A percentile compares a stretch with the other conserved stretches of the same genome.
Conservation (phyloP, 495 filamentous ascomycete genomes). For the Baudoinia panamericana region DNA sequence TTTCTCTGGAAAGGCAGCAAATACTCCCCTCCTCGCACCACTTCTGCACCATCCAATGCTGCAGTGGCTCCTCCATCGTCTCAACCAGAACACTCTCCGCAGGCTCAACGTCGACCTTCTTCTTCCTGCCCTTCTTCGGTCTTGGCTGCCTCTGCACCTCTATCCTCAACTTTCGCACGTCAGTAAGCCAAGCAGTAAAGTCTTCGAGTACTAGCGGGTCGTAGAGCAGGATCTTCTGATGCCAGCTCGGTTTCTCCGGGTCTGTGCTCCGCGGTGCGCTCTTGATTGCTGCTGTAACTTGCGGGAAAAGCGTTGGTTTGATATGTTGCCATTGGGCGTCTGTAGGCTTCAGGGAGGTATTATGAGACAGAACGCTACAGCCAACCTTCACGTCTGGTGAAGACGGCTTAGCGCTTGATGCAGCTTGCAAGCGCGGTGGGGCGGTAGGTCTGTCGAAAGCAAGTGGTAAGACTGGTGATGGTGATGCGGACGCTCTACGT, state of each 20-base stretch:
- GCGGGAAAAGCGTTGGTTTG: constrained; percentile 34
- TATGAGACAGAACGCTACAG: too few relatives aligned
- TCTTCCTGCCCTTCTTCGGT: constrained; percentile 11
- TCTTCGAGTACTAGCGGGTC: constrained; percentile 88
- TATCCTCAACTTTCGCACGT: constrained; percentile 41
- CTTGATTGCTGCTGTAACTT: constrained; percentile 55
- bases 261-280: constrained; percentile 38
- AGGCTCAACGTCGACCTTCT: constrained; percentile 15
- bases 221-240: constrained; percentile 88
- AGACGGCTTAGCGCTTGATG: neutral
- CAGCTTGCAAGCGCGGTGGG: neutral
- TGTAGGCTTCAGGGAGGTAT: constrained; percentile 2
- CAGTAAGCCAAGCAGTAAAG: constrained; percentile 70
- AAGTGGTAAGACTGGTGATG: constrained; percentile 10
- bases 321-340: constrained; percentile 17
- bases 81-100: constrained; percentile 21
- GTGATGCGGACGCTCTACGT: constrained; percentile 16
- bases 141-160: constrained; percentile 11
- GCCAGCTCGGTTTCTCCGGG: constrained; percentile 48
- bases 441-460: constrained; percentile 2
- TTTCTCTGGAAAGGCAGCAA: constrained; percentile 24
- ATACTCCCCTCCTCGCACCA: constrained; percentile 64
- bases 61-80: constrained; percentile 53
- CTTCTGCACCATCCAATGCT: constrained; percentile 46
- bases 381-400: too few relatives aligned